phyloP scores from a whole-genome alignment of 202 grass and related monocot species.

The Schoenoplectus tabernaemontani region DNA sequence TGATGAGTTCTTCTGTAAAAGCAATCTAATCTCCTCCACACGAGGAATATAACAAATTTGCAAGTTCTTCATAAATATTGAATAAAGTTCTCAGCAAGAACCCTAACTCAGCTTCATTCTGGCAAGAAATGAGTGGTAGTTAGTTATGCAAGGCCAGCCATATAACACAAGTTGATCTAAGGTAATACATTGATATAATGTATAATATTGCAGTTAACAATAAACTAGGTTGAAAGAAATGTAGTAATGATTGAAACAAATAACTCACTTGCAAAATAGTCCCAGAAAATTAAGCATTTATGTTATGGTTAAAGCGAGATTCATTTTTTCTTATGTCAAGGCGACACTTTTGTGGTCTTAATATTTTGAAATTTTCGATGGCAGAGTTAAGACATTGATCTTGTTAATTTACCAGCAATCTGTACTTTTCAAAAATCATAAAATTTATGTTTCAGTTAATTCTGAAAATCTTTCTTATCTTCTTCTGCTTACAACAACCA shows the following conservation, averaged over 20 bases:
- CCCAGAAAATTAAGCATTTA: background rate
- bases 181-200: background rate
- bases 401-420: background rate
- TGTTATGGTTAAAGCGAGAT: background rate
- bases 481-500: background rate
- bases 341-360: too few species aligned
- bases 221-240: background rate
- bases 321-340: too few species aligned
- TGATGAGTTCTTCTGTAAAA: background rate
- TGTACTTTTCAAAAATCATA: background rate
- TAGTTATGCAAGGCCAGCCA: background rate
- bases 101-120: conserved; percentile 6
- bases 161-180: background rate
- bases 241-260: background rate
- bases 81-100: background rate
- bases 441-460: background rate
- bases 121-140: background rate
- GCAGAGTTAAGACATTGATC: background rate
- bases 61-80: conserved; percentile 16
- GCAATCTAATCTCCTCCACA: background rate
- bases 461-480: background rate
- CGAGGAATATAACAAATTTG: conserved; percentile 9
- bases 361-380: background rate
- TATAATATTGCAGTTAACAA: background rate
- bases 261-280: background rate